Conservation (phyloP, 2,329 filamentous ascomycete genomes). For the Botrytis paeoniae region DNA sequence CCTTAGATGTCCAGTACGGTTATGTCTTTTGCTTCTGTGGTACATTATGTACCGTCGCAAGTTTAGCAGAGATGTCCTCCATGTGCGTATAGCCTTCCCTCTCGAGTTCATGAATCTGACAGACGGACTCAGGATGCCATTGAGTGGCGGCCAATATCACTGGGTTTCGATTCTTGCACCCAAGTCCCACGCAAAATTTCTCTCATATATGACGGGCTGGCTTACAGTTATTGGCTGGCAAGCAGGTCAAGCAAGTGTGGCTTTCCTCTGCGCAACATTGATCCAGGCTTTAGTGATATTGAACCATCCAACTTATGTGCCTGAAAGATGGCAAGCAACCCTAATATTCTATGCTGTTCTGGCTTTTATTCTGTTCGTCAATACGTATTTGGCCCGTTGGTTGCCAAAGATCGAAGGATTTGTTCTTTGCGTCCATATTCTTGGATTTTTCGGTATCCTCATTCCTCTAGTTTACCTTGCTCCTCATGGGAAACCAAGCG, state of each 20-base stretch:
- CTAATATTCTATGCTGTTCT: conserved; percentile 44
- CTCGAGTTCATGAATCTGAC: background rate
- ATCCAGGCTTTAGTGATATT: conserved; percentile 43
- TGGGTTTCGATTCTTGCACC: conserved; percentile 55
- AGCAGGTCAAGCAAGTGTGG: conserved; percentile 40
- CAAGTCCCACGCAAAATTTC: conserved; percentile 45
- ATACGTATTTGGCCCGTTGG: conserved; percentile 41
- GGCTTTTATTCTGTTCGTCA: conserved; percentile 42
- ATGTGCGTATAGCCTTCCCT: conserved; percentile 27
- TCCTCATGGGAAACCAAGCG: conserved; percentile 23
- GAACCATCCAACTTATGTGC: conserved; percentile 40
- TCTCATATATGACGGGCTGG: conserved; percentile 53
- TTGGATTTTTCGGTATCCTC: conserved; percentile 46
- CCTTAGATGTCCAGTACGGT: background rate
- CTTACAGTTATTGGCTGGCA: conserved; percentile 47
- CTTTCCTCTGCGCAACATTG: conserved; percentile 44
- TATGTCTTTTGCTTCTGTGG: conserved; percentile 27
- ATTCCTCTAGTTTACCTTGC: conserved; percentile 39
- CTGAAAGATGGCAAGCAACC: conserved; percentile 43
- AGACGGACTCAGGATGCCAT: conserved; percentile 45
- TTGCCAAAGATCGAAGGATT: conserved; percentile 45
- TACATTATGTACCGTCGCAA: conserved; percentile 23
- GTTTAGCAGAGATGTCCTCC: conserved; percentile 31
- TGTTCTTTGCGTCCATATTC: conserved; percentile 44
- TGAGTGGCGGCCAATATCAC: conserved; percentile 55